Evolutionary conservation across 495 filamentous ascomycete species (phyloP), one percentile per base, ranked within the genome.

Genomic region (Opeltia flavorubescens): DNA sequence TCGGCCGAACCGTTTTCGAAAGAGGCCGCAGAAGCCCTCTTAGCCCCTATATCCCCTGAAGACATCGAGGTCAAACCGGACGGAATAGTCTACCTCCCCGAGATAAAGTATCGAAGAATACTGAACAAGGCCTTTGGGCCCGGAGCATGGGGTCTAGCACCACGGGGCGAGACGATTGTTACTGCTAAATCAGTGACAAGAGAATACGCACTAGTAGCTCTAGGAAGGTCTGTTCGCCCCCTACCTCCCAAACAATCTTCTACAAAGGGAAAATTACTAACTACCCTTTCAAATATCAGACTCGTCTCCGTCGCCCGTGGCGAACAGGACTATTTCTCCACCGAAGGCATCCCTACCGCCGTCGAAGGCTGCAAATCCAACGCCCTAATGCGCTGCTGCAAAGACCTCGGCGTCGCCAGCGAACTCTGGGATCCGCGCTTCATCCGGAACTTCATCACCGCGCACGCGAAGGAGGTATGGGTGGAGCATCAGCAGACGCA

Each of bases 331-430:
- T 98, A 95, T 64, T 98, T 96, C 65, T 78, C 76, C 44, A 79
- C 85, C 11, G 86, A 94, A 46, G 86, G 84, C 39, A 91, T 98
- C 49, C 86, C 91, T n/a, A 96, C 89, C 1, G 91, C 93, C 0
- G 89, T 88, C 26, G 91, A 98, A 63, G 91, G 91, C 17, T 94
- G 87, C 69, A 93, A 94, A 62, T 95, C 87, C 15, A 98, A 96
- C 62, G 91, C 91, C 17, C 71, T 98, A 46, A 86, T 95, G 71
- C 83, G 91, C 21, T 95, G 87, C 68, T 96, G 93, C 68, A 98
- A 98, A 66, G 91, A 98, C 63, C 72, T 98, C 20, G 91, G 91
- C 11, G 82, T 98, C 46, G 93, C 88, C 2, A 87, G 81, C 54
- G 91, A 98, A 63, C 69, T 98, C 33, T 98, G 91, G 91, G 91